Evolutionary conservation across 495 filamentous ascomycete genomes (phyloP).

Genomic region (Gamarada debralockiae): DNA sequence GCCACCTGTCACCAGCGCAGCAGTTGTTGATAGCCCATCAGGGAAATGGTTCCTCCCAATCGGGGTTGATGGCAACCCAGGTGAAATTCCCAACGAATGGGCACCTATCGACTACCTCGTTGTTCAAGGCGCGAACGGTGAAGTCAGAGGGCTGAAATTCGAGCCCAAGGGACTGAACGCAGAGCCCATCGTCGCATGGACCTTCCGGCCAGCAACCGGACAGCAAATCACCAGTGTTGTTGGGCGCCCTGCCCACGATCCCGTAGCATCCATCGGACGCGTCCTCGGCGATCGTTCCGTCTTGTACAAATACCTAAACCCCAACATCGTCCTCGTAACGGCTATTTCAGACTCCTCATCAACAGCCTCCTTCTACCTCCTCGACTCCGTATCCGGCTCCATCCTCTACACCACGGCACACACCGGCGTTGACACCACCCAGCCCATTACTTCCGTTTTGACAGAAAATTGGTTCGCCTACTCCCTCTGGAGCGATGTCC

Average conservation of each 20-base stretch:
- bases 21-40: slow-evolving; percentile 44
- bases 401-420: slow-evolving; percentile 70
- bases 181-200: slow-evolving; percentile 60
- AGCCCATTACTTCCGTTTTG: slow-evolving; percentile 71
- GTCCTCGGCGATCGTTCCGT: slow-evolving; percentile 89
- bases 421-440: slow-evolving; percentile 66
- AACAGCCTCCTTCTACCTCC: slow-evolving; percentile 67
- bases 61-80: slow-evolving; percentile 40
- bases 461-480: slow-evolving; percentile 97
- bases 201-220: slow-evolving; percentile 62
- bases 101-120: slow-evolving; percentile 52
- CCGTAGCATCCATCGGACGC: slow-evolving; percentile 90
- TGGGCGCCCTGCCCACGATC: slow-evolving; percentile 70
- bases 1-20: slow-evolving; percentile 38
- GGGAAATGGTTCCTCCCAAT: slow-evolving; percentile 47
- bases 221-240: slow-evolving; percentile 66
- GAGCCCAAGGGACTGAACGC: slow-evolving; percentile 36
- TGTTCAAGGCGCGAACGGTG: slow-evolving; percentile 54
- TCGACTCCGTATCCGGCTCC: slow-evolving; percentile 83
- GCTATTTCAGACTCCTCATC: slow-evolving; percentile 54
- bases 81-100: slow-evolving; percentile 29
- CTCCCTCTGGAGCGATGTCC: slow-evolving; percentile 69
- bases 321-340: slow-evolving; percentile 78
- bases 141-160: slow-evolving; percentile 58
- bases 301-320: slow-evolving; percentile 94